A percentile compares a stretch with the other conserved stretches of the same genome.
phyloP scores from a whole-genome alignment of 176 grass and related monocot species.

The Ensete ventricosum region DNA sequence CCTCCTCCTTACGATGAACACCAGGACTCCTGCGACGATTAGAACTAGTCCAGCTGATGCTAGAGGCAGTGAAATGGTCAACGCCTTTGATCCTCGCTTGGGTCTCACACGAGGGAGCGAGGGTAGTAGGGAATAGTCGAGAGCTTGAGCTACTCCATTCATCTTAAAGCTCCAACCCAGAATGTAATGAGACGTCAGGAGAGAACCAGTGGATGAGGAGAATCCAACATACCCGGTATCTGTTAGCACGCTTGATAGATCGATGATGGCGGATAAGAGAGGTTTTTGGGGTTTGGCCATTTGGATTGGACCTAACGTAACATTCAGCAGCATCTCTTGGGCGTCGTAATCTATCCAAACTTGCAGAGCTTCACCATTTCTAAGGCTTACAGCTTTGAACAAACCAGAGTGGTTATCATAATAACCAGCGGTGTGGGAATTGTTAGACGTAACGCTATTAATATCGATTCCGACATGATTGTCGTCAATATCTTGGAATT shows the following conservation, averaged over 20 bases:
- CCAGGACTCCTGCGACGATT: background rate
- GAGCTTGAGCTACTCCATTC: background rate
- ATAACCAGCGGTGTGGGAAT: background rate
- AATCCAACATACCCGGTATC: constrained; percentile 24
- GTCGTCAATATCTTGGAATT: background rate
- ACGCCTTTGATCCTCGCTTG: background rate
- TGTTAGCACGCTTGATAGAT: constrained; percentile 23
- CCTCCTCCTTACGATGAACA: background rate
- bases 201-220: constrained; percentile 10
- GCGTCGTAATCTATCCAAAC: constrained; percentile 30
- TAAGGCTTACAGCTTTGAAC: constrained; percentile 14
- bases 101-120: background rate
- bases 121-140: background rate
- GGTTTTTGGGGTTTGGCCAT: constrained; percentile 13
- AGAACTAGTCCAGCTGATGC: background rate
- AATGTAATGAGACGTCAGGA: background rate
- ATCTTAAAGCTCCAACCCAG: background rate
- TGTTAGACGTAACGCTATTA: background rate
- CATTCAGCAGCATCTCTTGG: background rate
- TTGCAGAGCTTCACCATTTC: constrained; percentile 1
- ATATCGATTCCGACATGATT: constrained; percentile 29
- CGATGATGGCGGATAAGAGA: background rate
- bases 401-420: background rate
- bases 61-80: background rate
- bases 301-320: constrained; percentile 27